These are phyloP conservation scores for Acacia concinna DNA, from an alignment of 331 rosid genomes.

Conservation along the genomic window DNA sequence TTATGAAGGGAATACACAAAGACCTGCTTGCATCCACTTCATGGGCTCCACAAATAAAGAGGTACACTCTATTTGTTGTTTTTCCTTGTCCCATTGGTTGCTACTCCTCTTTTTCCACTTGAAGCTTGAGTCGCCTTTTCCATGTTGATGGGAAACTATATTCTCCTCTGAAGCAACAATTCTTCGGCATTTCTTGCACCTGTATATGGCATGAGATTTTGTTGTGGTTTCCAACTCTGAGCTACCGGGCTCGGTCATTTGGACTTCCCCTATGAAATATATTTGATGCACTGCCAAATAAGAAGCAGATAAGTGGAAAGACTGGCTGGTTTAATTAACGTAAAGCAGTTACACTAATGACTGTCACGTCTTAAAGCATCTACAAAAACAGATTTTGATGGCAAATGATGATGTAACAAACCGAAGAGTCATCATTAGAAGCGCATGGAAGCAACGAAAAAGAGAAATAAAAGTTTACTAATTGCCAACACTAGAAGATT, in stretches of 20 bases:
- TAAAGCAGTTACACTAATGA: neutral
- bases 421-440: neutral
- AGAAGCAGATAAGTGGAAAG: constrained; percentile 12
- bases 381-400: neutral
- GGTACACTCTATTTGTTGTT: constrained; percentile 57
- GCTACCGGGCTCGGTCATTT: constrained; percentile 50
- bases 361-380: neutral
- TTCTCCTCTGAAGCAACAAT: constrained; percentile 70
- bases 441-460: neutral
- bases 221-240: constrained; percentile 39
- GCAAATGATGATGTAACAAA: neutral
- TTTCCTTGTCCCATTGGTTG: constrained; percentile 34
- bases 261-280: constrained; percentile 25
- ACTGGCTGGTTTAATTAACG: neutral
- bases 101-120: constrained; percentile 68
- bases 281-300: constrained; percentile 23
- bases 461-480: neutral
- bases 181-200: constrained; percentile 85
- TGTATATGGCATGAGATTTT: constrained; percentile 52
- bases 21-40: constrained; percentile 92
- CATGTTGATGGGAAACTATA: constrained; percentile 62
- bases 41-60: constrained; percentile 81
- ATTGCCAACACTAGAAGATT: neutral
- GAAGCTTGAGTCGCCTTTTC: constrained; percentile 73
- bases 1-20: constrained; percentile 5